Evolutionary conservation across 805 yeast genomes (phyloP), one percentile per base, ranked within the genome.

Genomic region (Scheffersomyces amazonensis): DNA sequence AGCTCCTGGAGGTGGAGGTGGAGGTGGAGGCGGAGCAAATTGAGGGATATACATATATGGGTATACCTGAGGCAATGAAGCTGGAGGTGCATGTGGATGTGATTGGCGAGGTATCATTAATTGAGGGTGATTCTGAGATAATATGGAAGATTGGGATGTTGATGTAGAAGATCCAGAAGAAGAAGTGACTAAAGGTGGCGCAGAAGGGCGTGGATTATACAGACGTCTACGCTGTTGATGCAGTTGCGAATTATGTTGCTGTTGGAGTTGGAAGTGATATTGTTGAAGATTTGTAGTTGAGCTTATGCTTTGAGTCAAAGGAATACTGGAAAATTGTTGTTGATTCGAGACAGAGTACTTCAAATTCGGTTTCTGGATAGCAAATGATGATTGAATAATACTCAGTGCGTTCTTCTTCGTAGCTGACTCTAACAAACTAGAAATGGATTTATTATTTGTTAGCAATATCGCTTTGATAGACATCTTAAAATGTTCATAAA

Each of bases 381-480:
- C 73, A 54, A 67, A 66, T 23, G 70, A 65, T 0, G 72, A 55
- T 43, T 62, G 63, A 19, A 67, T 60, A 32, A 53, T 35, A 18
- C n/a, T n/a, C n/a, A n/a, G n/a, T 52, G 9, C 53, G 50, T 31
- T 43, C 44, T 12, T 48, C 56, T 12, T 36, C 34, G 31, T 41
- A 43, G 2, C 39, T 40, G 6, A 41, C 32, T 29, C 27, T 31
- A 32, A n/a, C n/a, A n/a, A n/a, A 13, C 25, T 22, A 5, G 32
- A 27, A 28, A 73, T 55, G 5, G 58, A 46, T 32, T 60, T 57
- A 23, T 76, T 78, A 52, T 79, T 75, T 27, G 83, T 71, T 39
- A 67, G 59, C 16, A 71, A 61, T 27, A 84, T 80, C 28, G 91
- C 88, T 16, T 60, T 56, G 31, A 80, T 67, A 2, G 95, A 89